Conservation (phyloP, 208 protist genomes). For the Crithidia thermophila region DNA sequence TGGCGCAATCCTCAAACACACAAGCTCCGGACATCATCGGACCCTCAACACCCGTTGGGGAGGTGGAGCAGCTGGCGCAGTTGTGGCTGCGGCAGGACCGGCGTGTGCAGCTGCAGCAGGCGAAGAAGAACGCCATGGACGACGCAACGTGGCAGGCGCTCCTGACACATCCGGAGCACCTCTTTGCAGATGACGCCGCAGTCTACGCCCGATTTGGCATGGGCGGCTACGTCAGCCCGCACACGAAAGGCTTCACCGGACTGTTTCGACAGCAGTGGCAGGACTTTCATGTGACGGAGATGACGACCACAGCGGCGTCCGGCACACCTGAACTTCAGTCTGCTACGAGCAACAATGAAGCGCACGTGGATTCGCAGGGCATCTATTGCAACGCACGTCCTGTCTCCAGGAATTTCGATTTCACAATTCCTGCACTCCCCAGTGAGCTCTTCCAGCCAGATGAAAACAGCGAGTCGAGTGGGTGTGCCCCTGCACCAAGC, state of each 20-base stretch:
- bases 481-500: background rate
- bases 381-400: conserved; percentile 28
- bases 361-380: conserved; percentile 56
- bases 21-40: background rate
- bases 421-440: conserved; percentile 59
- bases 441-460: background rate
- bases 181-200: conserved; percentile 58
- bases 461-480: background rate
- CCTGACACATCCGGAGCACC: conserved; percentile 37
- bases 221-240: conserved; percentile 51
- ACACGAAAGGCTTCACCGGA: conserved; percentile 47
- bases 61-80: conserved; percentile 35
- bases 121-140: conserved; percentile 9
- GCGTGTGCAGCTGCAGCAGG: conserved; percentile 6
- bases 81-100: conserved; percentile 4
- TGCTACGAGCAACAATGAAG: conserved; percentile 7
- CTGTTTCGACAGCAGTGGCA: conserved; percentile 79
- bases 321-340: no score
- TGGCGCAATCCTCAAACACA: background rate
- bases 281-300: conserved; percentile 84
- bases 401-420: conserved; percentile 49
- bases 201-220: conserved; percentile 81
- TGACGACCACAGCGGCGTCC: conserved; percentile 27
- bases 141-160: conserved; percentile 17
- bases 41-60: conserved; percentile 24